Conservation (phyloP, 148 eudicot genomes). For the Rhododendron ferrugineum region DNA sequence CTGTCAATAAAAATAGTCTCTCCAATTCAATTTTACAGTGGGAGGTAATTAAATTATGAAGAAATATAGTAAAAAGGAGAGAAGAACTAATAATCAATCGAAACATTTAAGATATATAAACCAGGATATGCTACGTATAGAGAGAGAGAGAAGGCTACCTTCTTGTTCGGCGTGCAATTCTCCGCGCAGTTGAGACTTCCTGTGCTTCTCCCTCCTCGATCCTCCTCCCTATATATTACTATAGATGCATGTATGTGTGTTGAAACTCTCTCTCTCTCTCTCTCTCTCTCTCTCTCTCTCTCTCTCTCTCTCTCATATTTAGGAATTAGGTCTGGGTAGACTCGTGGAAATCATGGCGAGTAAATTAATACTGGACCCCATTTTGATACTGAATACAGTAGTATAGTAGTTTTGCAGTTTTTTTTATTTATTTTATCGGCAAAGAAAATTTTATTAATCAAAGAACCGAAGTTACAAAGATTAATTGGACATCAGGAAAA, state of each 20-base stretch:
- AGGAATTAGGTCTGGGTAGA: neutral
- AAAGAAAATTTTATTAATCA: too few relatives aligned
- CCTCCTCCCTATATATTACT: neutral
- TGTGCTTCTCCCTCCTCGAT: neutral
- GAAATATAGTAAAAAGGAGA: neutral
- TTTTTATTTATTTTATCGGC: too few relatives aligned
- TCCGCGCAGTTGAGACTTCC: neutral
- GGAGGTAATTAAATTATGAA: neutral
- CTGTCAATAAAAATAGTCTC: neutral
- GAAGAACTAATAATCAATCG: too few relatives aligned
- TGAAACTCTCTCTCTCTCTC: neutral
- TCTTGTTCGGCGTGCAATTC: neutral
- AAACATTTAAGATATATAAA: too few relatives aligned
- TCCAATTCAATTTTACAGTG: neutral
- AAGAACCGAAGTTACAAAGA: too few relatives aligned
- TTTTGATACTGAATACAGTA: too few relatives aligned
- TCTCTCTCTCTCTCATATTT: neutral
- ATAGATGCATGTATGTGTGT: neutral
- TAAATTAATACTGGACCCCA: neutral
- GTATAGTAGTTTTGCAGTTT: too few relatives aligned
- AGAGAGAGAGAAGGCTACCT: neutral
- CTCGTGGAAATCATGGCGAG: conserved; percentile 1
- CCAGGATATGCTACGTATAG: too few relatives aligned
- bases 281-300: neutral
- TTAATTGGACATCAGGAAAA: too few relatives aligned